Conservation (phyloP, 176 grass and related monocot species). For the Olyra latifolia region DNA sequence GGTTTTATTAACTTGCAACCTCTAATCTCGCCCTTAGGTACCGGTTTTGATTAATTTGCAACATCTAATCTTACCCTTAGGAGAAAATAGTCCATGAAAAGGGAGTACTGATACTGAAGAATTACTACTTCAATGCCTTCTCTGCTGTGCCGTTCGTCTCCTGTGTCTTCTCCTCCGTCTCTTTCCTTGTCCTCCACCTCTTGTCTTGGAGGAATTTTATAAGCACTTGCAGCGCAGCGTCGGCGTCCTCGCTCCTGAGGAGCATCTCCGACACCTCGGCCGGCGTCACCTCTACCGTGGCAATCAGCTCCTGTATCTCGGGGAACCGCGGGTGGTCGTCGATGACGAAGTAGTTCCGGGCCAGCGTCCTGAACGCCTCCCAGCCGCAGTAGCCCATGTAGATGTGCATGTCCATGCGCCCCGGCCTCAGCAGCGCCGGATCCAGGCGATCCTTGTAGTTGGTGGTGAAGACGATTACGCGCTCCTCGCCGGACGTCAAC, state of each 20-base stretch:
- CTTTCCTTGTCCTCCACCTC: not conserved
- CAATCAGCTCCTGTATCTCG: not conserved
- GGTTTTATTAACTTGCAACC: no score
- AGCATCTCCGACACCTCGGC: slow-evolving; percentile 39
- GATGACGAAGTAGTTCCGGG: slow-evolving; percentile 35
- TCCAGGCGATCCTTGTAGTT: slow-evolving; percentile 84
- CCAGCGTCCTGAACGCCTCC: slow-evolving; percentile 40
- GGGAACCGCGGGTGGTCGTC: slow-evolving; percentile 35
- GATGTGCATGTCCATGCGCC: slow-evolving; percentile 86
- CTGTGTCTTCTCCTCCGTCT: no score
- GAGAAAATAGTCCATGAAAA: not conserved
- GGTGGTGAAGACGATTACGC: slow-evolving; percentile 82
- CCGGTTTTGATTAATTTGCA: no score
- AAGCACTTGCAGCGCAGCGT: slow-evolving; percentile 14
- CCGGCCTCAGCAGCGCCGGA: slow-evolving; percentile 68
- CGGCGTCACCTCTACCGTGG: slow-evolving; percentile 19
- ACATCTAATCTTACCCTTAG: not conserved
- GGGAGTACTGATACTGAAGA: not conserved
- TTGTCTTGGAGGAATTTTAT: slow-evolving; percentile 26
- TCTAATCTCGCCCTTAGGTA: no score
- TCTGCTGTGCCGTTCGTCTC: not conserved
- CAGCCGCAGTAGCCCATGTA: slow-evolving; percentile 55
- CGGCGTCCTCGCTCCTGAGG: slow-evolving; percentile 20
- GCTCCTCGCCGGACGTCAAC: slow-evolving; percentile 72
- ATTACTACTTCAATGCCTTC: not conserved